Evolutionary conservation across 306 rosid genomes (phyloP).

Genomic region (apple (Malus domestica)): ASM211411v1 NC_041804.1:7506001-7506500

Average conservation of each 20-base stretch:
- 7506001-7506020: too few species aligned
- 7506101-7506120: too few species aligned
- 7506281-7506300: constrained; percentile 48
- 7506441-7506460: constrained; percentile 16
- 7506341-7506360: constrained; percentile 34
- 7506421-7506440: neutral
- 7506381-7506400: constrained; percentile 48
- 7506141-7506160: too few species aligned
- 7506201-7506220: too few species aligned
- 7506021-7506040: too few species aligned
- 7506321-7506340: constrained; percentile 11
- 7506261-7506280: constrained; percentile 32
- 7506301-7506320: constrained; percentile 40
- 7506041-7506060: too few species aligned
- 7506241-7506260: constrained; percentile 22
- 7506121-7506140: too few species aligned
- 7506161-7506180: too few species aligned
- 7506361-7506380: constrained; percentile 33
- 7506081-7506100: too few species aligned
- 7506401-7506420: constrained; percentile 18
- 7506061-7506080: too few species aligned
- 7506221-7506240: neutral
- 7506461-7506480: constrained; percentile 27
- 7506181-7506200: too few species aligned
- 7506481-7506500: neutral